A percentile compares a stretch with the other conserved stretches of the same genome.
phyloP scores from a whole-genome alignment of 2,329 filamentous ascomycete genomes.

The Ophiostoma novo-ulmi region DNA sequence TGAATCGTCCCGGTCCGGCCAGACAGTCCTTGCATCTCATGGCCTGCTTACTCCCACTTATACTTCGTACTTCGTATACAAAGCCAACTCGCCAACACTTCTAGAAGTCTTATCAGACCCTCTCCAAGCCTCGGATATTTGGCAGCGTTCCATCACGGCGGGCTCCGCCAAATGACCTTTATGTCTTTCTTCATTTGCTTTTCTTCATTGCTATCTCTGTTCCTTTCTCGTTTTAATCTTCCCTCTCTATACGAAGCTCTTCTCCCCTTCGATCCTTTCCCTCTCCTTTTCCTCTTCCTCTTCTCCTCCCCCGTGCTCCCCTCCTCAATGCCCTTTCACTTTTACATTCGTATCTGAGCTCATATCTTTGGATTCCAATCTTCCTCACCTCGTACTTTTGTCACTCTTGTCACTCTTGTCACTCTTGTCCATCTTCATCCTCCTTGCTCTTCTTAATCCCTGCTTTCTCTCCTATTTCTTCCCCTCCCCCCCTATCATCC shows the following conservation, averaged over 20 bases:
- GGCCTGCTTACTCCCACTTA: neutral
- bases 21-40: neutral
- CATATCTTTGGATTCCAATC: neutral
- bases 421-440: neutral
- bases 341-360: neutral
- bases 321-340: neutral
- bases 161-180: conserved; percentile 7
- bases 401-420: neutral
- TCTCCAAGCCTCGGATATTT: neutral
- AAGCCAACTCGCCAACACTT: neutral
- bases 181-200: neutral
- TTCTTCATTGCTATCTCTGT: neutral
- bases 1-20: too few relatives aligned
- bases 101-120: neutral
- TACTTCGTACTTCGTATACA: neutral
- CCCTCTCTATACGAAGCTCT: neutral
- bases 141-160: neutral
- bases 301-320: neutral
- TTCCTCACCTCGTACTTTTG: neutral
- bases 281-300: neutral
- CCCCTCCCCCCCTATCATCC: conserved; percentile 8
- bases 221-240: neutral
- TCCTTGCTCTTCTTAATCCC: neutral
- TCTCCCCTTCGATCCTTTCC: neutral
- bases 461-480: conserved; percentile 11